Evolutionary conservation across 305 asterid species (phyloP), one percentile per base, ranked within the genome.

Genomic region (Fraxinus sp.): DNA sequence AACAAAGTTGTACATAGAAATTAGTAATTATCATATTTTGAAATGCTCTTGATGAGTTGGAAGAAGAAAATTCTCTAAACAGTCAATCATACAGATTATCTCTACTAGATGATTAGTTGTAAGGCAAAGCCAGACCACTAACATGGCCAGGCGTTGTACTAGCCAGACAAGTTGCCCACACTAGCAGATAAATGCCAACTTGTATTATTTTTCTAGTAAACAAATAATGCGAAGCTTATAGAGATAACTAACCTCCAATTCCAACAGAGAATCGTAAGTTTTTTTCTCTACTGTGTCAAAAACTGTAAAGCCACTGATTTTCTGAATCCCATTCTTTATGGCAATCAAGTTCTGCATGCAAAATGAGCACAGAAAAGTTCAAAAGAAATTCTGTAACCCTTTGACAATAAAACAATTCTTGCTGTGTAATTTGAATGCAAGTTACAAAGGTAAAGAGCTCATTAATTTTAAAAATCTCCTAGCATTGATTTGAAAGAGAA

Each of bases 321-420:
- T 93, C 93, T 93, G 99, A 87, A 96, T 91, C 86, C 98, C 99
- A 76, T 86, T 93, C 91, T 96, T 93, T 37, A 90, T 83, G 81
- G 99, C 97, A 72, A 94, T 92, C 91, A 96, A 88, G 86, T 92
- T 91, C 99, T 96, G 95, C 94, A 89, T 26, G 78, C 28, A 77
- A 71, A 82, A 78, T 83, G 75, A 18, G 18, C 8, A 77, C 73
- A 80, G 20, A 79, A 28, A 80, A 36, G 28, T 75, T 5, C 74
- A 66, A 28, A 62, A 80, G 81, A 70, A 75, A 78, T 75, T 76
- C 49, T 52, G 75, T 55, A 52, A 76, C 24, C 77, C 37, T 57
- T 64, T 49, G 73, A 43, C 11, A 35, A 66, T 71, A 70, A 59
- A 46, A 36, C 32, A 77, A 80, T 37, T 49, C 22, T 62, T 24